Percentiles rank a stretch among this genome's conserved stretches.
Conservation (phyloP, 192 early-diverging fungal species). For the Coemansia sp. region DNA sequence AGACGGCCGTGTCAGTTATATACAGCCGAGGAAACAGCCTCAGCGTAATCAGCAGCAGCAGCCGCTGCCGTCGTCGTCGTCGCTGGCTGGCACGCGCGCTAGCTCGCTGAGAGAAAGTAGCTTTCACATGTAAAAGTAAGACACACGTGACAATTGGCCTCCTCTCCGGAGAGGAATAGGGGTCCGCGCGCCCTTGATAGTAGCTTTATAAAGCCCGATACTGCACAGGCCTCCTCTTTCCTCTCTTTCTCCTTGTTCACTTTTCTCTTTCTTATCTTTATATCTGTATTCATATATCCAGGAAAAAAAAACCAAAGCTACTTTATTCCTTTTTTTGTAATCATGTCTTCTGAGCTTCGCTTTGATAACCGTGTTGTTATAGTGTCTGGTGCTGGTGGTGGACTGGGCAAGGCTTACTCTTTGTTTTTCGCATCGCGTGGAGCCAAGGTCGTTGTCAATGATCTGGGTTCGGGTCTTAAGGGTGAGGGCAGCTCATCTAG, state of each 20-base stretch:
- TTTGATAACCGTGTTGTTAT: constrained; percentile 86
- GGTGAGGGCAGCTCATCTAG: constrained; percentile 73
- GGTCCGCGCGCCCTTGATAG: neutral
- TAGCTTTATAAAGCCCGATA: neutral
- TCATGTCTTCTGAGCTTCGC: constrained; percentile 52
- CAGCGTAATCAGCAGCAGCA: neutral
- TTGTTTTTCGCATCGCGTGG: constrained; percentile 87
- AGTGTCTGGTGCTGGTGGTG: constrained; percentile 95
- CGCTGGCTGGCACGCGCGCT: constrained; percentile 11
- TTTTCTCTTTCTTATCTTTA: neutral
- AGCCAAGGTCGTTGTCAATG: constrained; percentile 95
- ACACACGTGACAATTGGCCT: neutral
- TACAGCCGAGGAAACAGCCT: constrained; percentile 25
- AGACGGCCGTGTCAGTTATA: constrained; percentile 46
- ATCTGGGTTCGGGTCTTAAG: constrained; percentile 78
- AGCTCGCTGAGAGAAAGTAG: neutral
- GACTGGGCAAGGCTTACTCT: constrained; percentile 87
- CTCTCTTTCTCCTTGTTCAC: neutral
- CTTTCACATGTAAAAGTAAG: neutral
- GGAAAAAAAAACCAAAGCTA: neutral
- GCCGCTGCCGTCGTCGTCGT: neutral
- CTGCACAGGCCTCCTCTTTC: neutral
- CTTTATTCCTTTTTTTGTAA: neutral
- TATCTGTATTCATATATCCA: neutral
- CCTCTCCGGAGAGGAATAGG: neutral